Base-by-base conservation (phyloP, 257 asterid species). In the Lavandula angustifolia region DNA sequence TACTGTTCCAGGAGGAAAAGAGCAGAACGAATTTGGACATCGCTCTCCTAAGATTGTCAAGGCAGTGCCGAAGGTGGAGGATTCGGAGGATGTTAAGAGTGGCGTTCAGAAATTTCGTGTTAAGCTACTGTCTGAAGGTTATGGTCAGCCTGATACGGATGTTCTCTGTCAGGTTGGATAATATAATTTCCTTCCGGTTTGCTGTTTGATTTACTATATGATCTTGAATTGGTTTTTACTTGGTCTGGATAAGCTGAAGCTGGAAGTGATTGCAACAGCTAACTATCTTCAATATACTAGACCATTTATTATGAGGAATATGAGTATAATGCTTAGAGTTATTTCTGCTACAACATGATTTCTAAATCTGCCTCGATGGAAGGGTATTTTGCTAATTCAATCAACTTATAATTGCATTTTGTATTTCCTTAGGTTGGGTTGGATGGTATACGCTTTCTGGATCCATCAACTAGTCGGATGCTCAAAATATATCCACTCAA, bases 401-500 rank as follows among this genome's bases (percentile, higher is more conserved):
- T 57, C 11, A 29, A 55, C 32, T 50, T n/a, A 47, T 29, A 13
- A 6, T 18, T 66, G 41, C 22, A 31, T 59, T 58, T 68, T 55
- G 12, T 47, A 38, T 57, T 62, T 59, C 68, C 70, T 64, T 76
- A 91, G 96, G 75, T 91, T 82, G 96, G 98, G 61, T 77, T 91
- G 66, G 98, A 91, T 37, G 98, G 98, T 53, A 91, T 91, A 68
- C 77, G 89, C 65, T 18, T 91, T 70, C 80, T 86, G 75, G 95
- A 91, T 56, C 89, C 91, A 22, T 79, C 83, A 52, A 82, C 88
- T 67, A 84, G 79, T 72, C 72, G 86, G 68, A 84, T 79, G 29
- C 76, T 82, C 32, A 81, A 78, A 75, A 80, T 86, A 65, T 91
- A 80, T 76, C 76, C 96, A 27, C 95, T 91, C 14, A 89, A 88